Evolutionary conservation across 2,329 filamentous ascomycete genomes (phyloP).

Genomic region (Thielaviopsis euricoi): DNA sequence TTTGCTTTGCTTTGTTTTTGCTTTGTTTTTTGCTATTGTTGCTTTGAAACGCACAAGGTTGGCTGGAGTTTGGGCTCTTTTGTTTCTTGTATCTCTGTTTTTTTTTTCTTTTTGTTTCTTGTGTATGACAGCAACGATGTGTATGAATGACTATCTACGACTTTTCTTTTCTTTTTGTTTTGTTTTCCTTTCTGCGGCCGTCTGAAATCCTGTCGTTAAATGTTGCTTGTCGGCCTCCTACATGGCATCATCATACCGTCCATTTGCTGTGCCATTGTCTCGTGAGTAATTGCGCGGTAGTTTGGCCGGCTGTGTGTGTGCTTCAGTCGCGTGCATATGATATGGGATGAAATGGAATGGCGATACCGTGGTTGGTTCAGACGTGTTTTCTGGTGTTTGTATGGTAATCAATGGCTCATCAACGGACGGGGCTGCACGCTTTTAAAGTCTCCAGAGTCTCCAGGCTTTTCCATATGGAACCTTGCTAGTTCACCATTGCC

Average conservation of each 20-base stretch:
- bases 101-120: neutral
- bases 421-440: no score
- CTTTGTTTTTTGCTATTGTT: neutral
- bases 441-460: no score
- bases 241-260: neutral
- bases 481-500: no score
- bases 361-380: no score
- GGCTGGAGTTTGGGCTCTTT: neutral
- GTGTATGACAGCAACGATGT: neutral
- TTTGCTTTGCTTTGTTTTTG: no score
- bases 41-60: neutral
- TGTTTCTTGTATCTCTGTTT: neutral
- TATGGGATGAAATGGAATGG: no score
- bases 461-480: no score
- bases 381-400: no score
- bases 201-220: neutral
- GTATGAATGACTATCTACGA: neutral
- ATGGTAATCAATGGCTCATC: no score
- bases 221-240: neutral
- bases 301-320: no score
- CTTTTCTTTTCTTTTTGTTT: neutral
- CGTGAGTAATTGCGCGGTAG: no score
- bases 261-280: neutral
- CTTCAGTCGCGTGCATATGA: no score
- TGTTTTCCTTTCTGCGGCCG: neutral